phyloP scores from a whole-genome alignment of 1,139 yeast genomes.

The Taphrina communis region DNA sequence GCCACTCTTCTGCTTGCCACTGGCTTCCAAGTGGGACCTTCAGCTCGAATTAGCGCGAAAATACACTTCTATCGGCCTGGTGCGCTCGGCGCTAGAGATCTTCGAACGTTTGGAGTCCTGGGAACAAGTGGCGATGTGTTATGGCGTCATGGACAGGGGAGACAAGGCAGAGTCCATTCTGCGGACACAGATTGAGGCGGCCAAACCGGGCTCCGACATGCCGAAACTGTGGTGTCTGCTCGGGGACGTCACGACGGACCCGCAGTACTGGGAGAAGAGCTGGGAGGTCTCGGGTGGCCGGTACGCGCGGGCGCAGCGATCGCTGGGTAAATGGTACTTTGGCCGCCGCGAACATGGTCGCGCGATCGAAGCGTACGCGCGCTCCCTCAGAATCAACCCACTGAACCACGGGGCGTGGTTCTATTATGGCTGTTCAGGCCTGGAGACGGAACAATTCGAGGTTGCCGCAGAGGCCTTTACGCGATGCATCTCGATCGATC shows the following conservation, averaged over 20 bases:
- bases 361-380: constrained; percentile 73
- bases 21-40: constrained; percentile 84
- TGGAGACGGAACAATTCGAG: constrained; percentile 73
- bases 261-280: constrained; percentile 77
- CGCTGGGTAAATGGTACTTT: constrained; percentile 76
- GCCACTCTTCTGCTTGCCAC: constrained; percentile 75
- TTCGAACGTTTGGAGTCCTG: constrained; percentile 78
- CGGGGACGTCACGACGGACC: constrained; percentile 85
- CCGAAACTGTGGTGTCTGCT: constrained; percentile 83
- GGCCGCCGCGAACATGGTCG: constrained; percentile 59
- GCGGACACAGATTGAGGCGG: constrained; percentile 57
- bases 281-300: constrained; percentile 74
- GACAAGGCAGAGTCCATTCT: constrained; percentile 68
- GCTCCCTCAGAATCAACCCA: constrained; percentile 77
- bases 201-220: constrained; percentile 59
- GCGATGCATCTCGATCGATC: constrained; percentile 86
- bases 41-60: constrained; percentile 85
- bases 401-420: constrained; percentile 84
- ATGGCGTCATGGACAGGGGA: constrained; percentile 83
- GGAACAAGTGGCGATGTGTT: constrained; percentile 87
- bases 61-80: constrained; percentile 82
- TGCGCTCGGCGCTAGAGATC: constrained; percentile 86
- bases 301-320: constrained; percentile 83
- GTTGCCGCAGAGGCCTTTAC: constrained; percentile 92
- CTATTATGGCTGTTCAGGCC: constrained; percentile 87